phyloP scores from a whole-genome alignment of 176 grass and related monocot species.

The Triticum urartu region DNA sequence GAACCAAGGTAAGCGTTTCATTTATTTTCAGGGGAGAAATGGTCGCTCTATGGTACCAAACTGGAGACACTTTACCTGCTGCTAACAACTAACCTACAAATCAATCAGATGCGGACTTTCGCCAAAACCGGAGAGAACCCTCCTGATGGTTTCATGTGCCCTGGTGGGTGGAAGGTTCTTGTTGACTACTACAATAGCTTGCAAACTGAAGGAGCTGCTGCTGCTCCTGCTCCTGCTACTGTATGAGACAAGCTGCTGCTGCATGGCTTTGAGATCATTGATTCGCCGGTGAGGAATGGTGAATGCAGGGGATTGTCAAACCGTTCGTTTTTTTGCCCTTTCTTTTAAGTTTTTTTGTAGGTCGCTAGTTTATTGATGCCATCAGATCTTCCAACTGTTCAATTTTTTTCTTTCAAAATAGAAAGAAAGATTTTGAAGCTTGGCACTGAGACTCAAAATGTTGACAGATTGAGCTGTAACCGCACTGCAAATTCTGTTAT shows the following conservation, averaged over 20 bases:
- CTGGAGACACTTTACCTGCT: background rate
- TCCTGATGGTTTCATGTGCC: slow-evolving; percentile 95
- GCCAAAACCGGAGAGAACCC: slow-evolving; percentile 89
- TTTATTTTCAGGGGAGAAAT: background rate
- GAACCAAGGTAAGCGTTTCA: slow-evolving; percentile 75
- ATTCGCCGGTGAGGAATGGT: background rate
- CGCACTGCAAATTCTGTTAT: background rate
- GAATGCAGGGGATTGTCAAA: background rate
- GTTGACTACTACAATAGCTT: slow-evolving; percentile 86
- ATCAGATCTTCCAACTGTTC: background rate
- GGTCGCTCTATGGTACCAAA: background rate
- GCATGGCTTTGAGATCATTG: slow-evolving; percentile 20
- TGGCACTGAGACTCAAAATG: background rate
- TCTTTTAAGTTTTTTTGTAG: background rate
- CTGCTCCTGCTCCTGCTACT: background rate
- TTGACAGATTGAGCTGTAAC: background rate
- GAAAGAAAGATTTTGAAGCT: background rate
- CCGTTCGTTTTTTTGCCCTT: background rate
- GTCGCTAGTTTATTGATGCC: slow-evolving; percentile 29
- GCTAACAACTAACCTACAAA: slow-evolving; percentile 2
- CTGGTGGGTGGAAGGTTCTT: slow-evolving; percentile 90
- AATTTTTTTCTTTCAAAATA: background rate
- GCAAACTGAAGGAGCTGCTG: slow-evolving; percentile 56
- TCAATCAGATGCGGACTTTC: slow-evolving; percentile 74
- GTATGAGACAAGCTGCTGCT: slow-evolving; percentile 28